These are phyloP conservation scores for Leishmania guyanensis DNA, from an alignment of 208 protist genomes.

Conservation along the genomic window DNA sequence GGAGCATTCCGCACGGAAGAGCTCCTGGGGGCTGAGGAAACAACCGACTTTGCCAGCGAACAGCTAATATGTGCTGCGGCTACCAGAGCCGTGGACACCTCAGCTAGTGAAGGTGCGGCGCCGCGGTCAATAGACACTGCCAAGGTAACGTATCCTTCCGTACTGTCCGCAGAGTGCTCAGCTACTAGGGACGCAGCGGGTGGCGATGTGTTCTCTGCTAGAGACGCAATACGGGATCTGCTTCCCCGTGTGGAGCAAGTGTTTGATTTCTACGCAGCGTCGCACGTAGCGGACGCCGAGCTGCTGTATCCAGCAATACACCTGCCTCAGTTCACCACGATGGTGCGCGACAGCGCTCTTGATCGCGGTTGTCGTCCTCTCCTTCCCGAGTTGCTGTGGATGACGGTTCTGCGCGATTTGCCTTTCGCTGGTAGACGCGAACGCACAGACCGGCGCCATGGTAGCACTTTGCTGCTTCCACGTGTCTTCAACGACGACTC, in stretches of 20 bases:
- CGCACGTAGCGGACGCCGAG: constrained; percentile 18
- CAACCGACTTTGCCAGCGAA: background rate
- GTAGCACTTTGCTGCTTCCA: constrained; percentile 17
- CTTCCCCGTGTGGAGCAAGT: constrained; percentile 36
- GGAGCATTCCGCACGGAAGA: constrained; percentile 10
- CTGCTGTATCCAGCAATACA: constrained; percentile 53
- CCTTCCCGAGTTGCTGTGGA: constrained; percentile 67
- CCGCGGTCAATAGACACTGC: background rate
- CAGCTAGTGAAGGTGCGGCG: background rate
- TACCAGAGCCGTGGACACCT: background rate
- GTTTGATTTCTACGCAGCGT: constrained; percentile 61
- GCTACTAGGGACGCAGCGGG: background rate
- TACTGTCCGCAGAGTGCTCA: background rate
- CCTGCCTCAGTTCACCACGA: constrained; percentile 46
- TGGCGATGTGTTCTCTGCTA: background rate
- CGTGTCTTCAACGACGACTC: constrained; percentile 10
- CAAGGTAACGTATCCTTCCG: background rate
- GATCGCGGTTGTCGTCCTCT: constrained; percentile 28
- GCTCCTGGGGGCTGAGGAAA: background rate
- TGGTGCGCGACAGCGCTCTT: constrained; percentile 54
- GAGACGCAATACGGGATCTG: constrained; percentile 19
- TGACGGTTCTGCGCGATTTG: constrained; percentile 50
- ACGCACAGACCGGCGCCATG: background rate
- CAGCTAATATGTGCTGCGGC: background rate
- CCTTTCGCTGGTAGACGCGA: background rate